Conservation (phyloP, 139 green algal species). For the Chlamydomonas applanata region DNA sequence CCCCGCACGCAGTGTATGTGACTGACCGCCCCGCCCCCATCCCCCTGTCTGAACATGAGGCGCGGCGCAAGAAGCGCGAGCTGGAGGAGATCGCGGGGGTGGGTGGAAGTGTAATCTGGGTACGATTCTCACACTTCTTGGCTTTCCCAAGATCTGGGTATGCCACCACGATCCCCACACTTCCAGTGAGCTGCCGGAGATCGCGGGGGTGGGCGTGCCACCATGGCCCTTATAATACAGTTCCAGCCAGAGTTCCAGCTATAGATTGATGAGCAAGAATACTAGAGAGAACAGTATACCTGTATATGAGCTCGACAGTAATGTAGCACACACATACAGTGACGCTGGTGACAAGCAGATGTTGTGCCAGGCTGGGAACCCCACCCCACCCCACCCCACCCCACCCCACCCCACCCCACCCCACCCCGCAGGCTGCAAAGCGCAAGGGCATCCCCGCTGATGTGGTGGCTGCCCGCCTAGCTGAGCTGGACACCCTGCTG, state of each 20-base stretch:
- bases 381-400: too few species aligned
- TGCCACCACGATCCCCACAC: too few species aligned
- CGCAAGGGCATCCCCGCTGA: constrained; percentile 7
- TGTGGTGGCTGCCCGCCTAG: background rate
- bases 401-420: too few species aligned
- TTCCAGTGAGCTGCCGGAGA: background rate
- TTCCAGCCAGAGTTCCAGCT: too few species aligned
- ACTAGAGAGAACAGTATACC: too few species aligned
- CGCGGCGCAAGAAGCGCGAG: constrained; percentile 21
- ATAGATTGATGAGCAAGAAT: too few species aligned
- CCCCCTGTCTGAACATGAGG: constrained; percentile 29
- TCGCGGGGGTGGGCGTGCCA: background rate
- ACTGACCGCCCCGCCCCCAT: constrained; percentile 27
- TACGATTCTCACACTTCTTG: background rate
- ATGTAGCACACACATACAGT: too few species aligned
- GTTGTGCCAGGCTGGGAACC: too few species aligned
- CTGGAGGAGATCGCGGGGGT: constrained; percentile 34
- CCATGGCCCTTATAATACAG: too few species aligned
- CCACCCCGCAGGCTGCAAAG: constrained; percentile 14
- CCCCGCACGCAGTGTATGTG: constrained; percentile 9
- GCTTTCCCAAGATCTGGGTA: too few species aligned
- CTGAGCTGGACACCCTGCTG: constrained; percentile 22
- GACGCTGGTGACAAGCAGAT: too few species aligned
- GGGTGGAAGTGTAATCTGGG: background rate
- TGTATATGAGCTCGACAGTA: too few species aligned